Conservation (phyloP, 306 rosid species). For the Abrus precatorius region DNA sequence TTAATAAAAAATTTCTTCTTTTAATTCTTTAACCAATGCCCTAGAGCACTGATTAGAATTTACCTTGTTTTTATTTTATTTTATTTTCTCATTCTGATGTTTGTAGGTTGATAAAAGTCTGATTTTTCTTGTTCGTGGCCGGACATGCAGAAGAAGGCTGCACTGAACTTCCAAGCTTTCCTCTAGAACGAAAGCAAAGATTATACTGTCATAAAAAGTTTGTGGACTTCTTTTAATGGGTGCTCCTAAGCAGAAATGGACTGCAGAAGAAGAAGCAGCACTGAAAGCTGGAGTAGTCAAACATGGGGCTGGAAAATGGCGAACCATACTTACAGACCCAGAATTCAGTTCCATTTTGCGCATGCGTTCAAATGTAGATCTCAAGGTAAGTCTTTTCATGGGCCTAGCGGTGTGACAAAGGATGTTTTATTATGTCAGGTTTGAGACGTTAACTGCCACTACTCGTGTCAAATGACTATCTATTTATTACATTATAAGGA, state of each 20-base stretch:
- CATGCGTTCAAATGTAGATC: conserved; percentile 93
- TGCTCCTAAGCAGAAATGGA: conserved; percentile 99
- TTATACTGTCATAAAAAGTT: conserved; percentile 8
- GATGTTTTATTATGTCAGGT: conserved; percentile 36
- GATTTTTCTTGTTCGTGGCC: conserved; percentile 29
- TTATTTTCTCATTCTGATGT: conserved; percentile 19
- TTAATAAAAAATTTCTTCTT: no score
- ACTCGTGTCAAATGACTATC: conserved; percentile 27
- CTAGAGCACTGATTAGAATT: no score
- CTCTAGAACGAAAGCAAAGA: conserved; percentile 36
- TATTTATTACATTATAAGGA: conserved; percentile 32
- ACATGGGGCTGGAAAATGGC: conserved; percentile 99
- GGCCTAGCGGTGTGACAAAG: conserved; percentile 6
- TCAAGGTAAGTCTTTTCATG: conserved; percentile 68
- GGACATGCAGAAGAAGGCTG: conserved; percentile 41
- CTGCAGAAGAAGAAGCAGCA: conserved; percentile 95
- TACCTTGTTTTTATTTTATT: not conserved
- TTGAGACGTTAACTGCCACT: conserved; percentile 39
- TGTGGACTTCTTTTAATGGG: conserved; percentile 75
- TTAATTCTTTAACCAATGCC: no score
- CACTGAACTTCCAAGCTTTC: conserved; percentile 41
- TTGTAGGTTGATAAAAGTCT: conserved; percentile 38
- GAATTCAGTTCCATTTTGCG: conserved; percentile 81
- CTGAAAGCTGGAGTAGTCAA: conserved; percentile 94
- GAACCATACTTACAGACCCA: conserved; percentile 89